These are phyloP conservation scores for Jaminaea rosea DNA, from an alignment of 1,284 basidiomycete genomes.

Conservation along the genomic window DNA sequence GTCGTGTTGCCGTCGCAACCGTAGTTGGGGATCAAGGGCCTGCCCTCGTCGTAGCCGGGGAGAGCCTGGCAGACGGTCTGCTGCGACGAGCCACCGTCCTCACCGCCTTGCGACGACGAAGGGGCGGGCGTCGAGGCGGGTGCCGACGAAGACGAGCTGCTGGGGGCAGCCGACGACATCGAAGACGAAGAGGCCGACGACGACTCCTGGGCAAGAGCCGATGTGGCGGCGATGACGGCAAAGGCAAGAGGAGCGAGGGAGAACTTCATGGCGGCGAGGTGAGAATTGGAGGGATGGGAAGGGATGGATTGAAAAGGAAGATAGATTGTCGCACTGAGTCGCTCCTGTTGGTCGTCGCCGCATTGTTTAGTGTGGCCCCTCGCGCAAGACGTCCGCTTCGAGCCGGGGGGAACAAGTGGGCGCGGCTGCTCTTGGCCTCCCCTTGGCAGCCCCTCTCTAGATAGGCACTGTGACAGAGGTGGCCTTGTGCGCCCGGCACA, in stretches of 20 bases:
- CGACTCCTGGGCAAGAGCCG: constrained; percentile 3
- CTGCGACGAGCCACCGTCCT: constrained; percentile 2
- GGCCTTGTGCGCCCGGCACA: no score
- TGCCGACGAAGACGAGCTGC: constrained; percentile 1
- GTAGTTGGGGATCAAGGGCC: not conserved
- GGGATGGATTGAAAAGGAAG: no score
- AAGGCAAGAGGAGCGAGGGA: constrained; percentile 3
- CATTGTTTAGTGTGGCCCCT: no score
- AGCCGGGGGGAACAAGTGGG: no score
- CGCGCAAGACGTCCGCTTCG: no score
- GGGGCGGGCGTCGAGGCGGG: not conserved
- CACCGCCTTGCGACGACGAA: not conserved
- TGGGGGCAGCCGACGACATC: not conserved
- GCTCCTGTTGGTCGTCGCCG: no score
- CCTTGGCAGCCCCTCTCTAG: no score
- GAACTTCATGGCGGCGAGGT: constrained; percentile 8
- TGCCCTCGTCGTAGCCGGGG: constrained; percentile 6
- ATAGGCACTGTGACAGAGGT: no score
- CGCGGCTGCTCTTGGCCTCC: no score
- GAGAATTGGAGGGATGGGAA: not conserved
- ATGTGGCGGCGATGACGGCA: not conserved
- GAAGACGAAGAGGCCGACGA: not conserved
- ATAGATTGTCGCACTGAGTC: no score
- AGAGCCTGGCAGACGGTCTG: not conserved
- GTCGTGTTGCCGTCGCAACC: not conserved